Conservation (phyloP, 2,329 filamentous ascomycete genomes). For the Plenodomus biglobosus region DNA sequence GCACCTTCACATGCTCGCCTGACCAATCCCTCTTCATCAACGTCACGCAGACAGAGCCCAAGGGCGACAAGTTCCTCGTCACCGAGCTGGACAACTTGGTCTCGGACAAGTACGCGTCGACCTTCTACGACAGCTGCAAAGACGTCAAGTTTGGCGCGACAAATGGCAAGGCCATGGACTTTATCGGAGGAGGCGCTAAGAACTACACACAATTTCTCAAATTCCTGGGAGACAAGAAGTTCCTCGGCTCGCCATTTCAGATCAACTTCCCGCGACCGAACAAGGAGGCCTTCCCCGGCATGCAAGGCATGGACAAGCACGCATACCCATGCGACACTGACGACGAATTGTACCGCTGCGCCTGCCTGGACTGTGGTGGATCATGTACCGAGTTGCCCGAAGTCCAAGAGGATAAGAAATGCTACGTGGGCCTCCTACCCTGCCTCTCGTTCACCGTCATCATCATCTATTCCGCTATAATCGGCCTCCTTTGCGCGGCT, state of each 20-base stretch:
- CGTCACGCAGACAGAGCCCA: conserved; percentile 72
- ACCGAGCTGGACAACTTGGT: conserved; percentile 89
- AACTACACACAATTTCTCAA: conserved; percentile 85
- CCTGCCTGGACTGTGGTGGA: conserved; percentile 87
- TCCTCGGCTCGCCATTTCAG: conserved; percentile 92
- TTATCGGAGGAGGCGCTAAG: conserved; percentile 93
- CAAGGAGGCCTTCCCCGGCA: conserved; percentile 64
- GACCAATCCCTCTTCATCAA: conserved; percentile 96
- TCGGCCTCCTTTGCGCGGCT: conserved; percentile 66
- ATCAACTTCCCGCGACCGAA: conserved; percentile 79
- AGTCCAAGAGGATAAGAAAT: conserved; percentile 69
- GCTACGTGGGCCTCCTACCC: conserved; percentile 82
- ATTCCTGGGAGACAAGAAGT: conserved; percentile 90
- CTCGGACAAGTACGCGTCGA: conserved; percentile 77
- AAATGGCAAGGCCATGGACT: conserved; percentile 89
- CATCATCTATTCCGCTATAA: conserved; percentile 75
- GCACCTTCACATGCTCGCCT: conserved; percentile 96
- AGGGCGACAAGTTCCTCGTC: conserved; percentile 66
- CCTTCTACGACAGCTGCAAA: conserved; percentile 96
- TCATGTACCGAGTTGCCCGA: conserved; percentile 82
- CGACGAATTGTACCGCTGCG: conserved; percentile 82
- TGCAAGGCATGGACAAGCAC: conserved; percentile 69
- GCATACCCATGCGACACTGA: conserved; percentile 88
- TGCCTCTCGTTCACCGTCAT: conserved; percentile 94
- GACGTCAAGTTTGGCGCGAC: conserved; percentile 97